These are phyloP conservation scores for Globisporangium sylvaticum DNA, from an alignment of 352 stramenopile genomes.

Conservation along the genomic window DNA sequence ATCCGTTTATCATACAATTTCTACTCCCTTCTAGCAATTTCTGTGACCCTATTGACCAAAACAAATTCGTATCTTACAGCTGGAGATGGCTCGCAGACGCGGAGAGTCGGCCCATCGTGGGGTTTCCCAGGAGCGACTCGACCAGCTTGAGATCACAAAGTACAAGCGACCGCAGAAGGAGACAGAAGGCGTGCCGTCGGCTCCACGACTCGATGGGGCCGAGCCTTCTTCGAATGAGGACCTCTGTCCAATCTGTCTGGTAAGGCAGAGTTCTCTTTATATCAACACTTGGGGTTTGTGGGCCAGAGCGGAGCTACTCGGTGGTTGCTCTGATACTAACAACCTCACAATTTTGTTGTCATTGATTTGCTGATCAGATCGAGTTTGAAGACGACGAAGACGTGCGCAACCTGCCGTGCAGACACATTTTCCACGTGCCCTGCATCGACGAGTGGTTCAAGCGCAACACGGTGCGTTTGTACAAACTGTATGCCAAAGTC, in stretches of 20 bases:
- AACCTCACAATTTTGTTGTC: not conserved
- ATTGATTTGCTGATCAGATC: slow-evolving; percentile 41
- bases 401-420: slow-evolving; percentile 74
- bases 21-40: not conserved
- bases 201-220: not conserved
- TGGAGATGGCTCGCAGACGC: slow-evolving; percentile 46
- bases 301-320: too few relatives aligned
- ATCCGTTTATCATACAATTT: not conserved
- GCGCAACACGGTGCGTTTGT: slow-evolving; percentile 70
- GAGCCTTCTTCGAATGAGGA: slow-evolving; percentile 38
- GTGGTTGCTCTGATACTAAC: too few relatives aligned
- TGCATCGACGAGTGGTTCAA: slow-evolving; percentile 89
- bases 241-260: slow-evolving; percentile 70
- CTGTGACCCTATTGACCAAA: not conserved
- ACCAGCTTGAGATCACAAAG: slow-evolving; percentile 60
- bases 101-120: slow-evolving; percentile 40
- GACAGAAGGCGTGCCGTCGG: not conserved
- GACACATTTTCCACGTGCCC: slow-evolving; percentile 86
- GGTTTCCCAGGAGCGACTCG: slow-evolving; percentile 56
- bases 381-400: slow-evolving; percentile 77
- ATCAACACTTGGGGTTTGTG: too few relatives aligned
- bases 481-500: too few relatives aligned
- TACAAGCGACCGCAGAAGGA: slow-evolving; percentile 34
- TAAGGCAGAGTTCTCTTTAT: slow-evolving; percentile 18
- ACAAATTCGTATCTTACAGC: slow-evolving; percentile 17